Evolutionary conservation across 441 rosid species (phyloP).

Genomic region (Populus hybrid): DNA sequence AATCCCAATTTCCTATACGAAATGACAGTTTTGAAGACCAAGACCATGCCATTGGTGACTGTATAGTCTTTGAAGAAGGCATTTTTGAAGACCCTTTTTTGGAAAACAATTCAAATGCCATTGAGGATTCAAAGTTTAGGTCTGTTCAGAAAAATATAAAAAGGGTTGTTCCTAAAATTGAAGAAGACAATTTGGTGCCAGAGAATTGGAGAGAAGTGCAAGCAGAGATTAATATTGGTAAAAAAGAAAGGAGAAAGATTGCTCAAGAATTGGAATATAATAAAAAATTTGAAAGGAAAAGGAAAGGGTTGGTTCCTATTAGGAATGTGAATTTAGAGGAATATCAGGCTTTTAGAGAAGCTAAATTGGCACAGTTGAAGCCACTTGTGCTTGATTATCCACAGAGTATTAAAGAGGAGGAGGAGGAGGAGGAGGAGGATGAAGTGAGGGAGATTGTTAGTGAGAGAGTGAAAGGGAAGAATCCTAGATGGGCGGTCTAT

Average conservation of each 20-base stretch:
- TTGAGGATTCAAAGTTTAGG: background rate
- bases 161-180: slow-evolving; percentile 27
- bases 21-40: slow-evolving; percentile 26
- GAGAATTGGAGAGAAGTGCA: slow-evolving; percentile 74
- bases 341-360: slow-evolving; percentile 52
- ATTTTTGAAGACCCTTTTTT: slow-evolving; percentile 73
- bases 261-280: slow-evolving; percentile 76
- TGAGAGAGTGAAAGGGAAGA: slow-evolving; percentile 63
- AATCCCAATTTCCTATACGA: slow-evolving; percentile 30
- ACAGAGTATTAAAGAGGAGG: slow-evolving; percentile 16
- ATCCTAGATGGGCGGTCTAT: slow-evolving; percentile 89
- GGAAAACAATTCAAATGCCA: slow-evolving; percentile 17
- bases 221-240: slow-evolving; percentile 74
- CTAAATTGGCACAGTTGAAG: slow-evolving; percentile 57
- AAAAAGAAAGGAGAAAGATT: slow-evolving; percentile 77
- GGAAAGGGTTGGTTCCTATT: slow-evolving; percentile 51
- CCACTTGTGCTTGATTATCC: slow-evolving; percentile 66
- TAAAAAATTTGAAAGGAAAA: slow-evolving; percentile 21
- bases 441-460: slow-evolving; percentile 17
- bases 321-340: slow-evolving; percentile 61
- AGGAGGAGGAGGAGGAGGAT: slow-evolving; percentile 14
- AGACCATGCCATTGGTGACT: slow-evolving; percentile 71
- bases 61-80: slow-evolving; percentile 85
- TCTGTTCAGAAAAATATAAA: slow-evolving; percentile 19
- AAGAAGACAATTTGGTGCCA: slow-evolving; percentile 71